Base-by-base conservation (phyloP, 495 filamentous ascomycete genomes). In the Penicillium dipodomyicola region DNA sequence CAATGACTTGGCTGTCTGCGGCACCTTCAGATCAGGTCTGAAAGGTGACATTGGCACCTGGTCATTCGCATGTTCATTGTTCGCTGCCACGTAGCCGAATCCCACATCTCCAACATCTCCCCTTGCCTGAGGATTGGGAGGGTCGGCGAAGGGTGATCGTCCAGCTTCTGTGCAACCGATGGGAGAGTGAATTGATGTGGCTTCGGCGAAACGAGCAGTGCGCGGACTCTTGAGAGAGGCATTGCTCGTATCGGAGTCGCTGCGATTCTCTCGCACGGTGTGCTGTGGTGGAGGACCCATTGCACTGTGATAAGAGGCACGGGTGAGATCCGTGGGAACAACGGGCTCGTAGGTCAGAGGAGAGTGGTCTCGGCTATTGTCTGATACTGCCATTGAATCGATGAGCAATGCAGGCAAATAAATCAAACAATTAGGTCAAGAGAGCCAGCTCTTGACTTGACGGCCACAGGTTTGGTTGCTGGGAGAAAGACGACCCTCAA, bases 161-260 rank as follows among this genome's bases (percentile, higher is more conserved):
- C 67, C 61, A n/a, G 65, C 44, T 56, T 77, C 73, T 22, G 62
- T 70, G 5, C 79, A 75, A 44, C 87, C 88, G 64, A 94, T 80
- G 51, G 92, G 92, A 25, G 92, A 96, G 72, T 93, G 79, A 49
- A 96, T 88, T 20, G 90, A 80, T 7, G 92, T 96, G 32, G 91
- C 91, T 76, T 96, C 92, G 39, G 90, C 90, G 65, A 96, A 96
- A 58, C 92, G 88, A 59, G 92, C 86, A 47, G 89, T 90, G 57
- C 92, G 83, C 32, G 88, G 88, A 27, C 87, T 81, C 75, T 87
- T 91, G 46, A 95, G 74, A 17, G 91, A 88, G 23, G 85, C 84
- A 22, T 76, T 78, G 23, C 81, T 69, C 15, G 69, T 72, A 46
- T 77, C 75, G 9, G 73, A 72, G 40, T 65, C 72, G 54, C 58